Evolutionary conservation across 2,329 filamentous ascomycete species (phyloP), one percentile per base, ranked within the genome.

Genomic region (Aplosporella prunicola): DNA sequence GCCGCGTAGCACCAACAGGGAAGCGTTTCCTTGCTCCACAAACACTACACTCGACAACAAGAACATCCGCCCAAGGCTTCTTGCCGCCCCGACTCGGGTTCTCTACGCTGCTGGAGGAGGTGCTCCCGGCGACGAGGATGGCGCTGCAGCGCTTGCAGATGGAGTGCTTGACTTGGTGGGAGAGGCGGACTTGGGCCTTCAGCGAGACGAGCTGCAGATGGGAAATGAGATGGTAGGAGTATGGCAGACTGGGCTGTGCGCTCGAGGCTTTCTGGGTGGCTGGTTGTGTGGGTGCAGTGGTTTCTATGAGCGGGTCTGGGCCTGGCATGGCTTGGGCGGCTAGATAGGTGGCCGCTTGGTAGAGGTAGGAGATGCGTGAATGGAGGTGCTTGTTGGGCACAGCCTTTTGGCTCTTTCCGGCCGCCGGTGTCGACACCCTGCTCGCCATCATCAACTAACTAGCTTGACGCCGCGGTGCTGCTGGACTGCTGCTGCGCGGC

Each of bases 71-170:
- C 82, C 86, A 93, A 1, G 82, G 75, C 56, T 95, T 95, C 51
- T 67, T 78, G 31, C 75, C 74, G 11, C 72, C 75, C 47, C 74
- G 82, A 62, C 88, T 95, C 24, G 63, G 58, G 50, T 96, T 96
- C 51, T 87, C 80, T n/a, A 87, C 65, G 2, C 58, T 60, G 4
- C 76, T 76, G 6, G 62, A 70, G 46, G 79, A 84, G 6, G 78
- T 83, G 33, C 71, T 58, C 15, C 78, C 83, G 39, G 83, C 77
- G 14, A 88, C 57, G 4, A 93, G 71, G 8, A 88, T 57, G 2
- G 78, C 74, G 54, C 88, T 78, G 63, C 89, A 96, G 45, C 73
- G 76, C 59, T 88, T 93, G 75, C 89, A 96, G 33, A 91, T 71
- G 5, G 77, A 75, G 46, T 78, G 76, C 63, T 95, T 96, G 47